Conservation (phyloP, 345 rosid genomes). For the Raphanus raphanistrum region DNA sequence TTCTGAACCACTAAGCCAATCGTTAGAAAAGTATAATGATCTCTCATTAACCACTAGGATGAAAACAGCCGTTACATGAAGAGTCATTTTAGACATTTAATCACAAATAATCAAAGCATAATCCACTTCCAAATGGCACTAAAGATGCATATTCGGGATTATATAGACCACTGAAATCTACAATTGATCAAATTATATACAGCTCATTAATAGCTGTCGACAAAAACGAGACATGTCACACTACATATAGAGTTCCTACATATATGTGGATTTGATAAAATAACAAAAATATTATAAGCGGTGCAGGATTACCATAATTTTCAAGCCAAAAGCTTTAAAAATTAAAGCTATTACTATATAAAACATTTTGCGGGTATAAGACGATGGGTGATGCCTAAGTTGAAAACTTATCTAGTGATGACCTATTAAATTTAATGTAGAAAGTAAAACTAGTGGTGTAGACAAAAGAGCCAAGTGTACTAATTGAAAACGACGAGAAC, state of each 20-base stretch:
- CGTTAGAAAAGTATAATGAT: constrained; percentile 24
- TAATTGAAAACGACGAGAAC: constrained; percentile 12
- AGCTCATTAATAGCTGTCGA: constrained; percentile 35
- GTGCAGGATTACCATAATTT: constrained; percentile 30
- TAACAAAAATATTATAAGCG: constrained; percentile 15
- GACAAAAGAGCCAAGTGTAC: constrained; percentile 29
- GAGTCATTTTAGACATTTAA: constrained; percentile 28
- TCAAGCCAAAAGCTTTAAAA: constrained; percentile 4
- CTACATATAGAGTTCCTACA: background rate
- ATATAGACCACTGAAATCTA: background rate
- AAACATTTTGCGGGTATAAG: constrained; percentile 12
- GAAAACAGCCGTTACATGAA: constrained; percentile 28
- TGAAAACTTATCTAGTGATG: constrained; percentile 22
- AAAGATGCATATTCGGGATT: constrained; percentile 10
- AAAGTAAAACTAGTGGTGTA: constrained; percentile 33
- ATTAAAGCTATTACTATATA: constrained; percentile 10
- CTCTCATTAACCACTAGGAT: constrained; percentile 29
- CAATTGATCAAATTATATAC: constrained; percentile 6
- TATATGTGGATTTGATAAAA: constrained; percentile 20
- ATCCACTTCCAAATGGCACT: background rate
- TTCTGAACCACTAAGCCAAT: constrained; percentile 24
- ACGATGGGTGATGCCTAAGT: constrained; percentile 19
- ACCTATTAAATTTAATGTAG: constrained; percentile 13
- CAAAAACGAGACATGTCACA: constrained; percentile 29
- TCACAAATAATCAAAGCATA: constrained; percentile 3